Percentiles rank a stretch among this genome's conserved stretches.
Evolutionary conservation across 495 filamentous ascomycete genomes (phyloP).

Genomic region (Friedmanniomyces simplex): DNA sequence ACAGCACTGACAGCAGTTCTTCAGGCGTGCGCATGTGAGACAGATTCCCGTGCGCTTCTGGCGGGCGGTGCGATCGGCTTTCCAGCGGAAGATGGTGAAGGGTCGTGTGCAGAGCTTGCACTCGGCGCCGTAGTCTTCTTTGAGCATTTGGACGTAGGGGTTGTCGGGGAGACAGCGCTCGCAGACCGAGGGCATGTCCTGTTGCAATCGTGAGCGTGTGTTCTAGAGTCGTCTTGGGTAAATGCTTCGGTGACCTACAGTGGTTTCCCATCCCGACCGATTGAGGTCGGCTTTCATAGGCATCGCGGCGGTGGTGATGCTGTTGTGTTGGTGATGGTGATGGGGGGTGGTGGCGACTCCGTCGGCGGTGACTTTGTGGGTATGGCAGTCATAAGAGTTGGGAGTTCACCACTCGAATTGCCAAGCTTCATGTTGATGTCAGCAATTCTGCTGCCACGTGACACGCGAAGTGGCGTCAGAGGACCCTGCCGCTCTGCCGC

Average conservation of each 20-base stretch:
- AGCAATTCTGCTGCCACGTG: background rate
- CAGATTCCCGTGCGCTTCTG: constrained; percentile 85
- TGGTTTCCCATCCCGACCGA: constrained; percentile 89
- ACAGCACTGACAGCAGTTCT: constrained; percentile 98
- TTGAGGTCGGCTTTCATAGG: constrained; percentile 90
- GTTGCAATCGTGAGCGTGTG: too few relatives aligned
- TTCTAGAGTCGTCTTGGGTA: too few relatives aligned
- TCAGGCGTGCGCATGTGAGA: constrained; percentile 86
- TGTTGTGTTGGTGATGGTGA: background rate
- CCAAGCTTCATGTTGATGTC: background rate
- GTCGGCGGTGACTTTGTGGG: too few relatives aligned
- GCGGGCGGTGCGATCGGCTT: constrained; percentile 75
- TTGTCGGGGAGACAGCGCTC: constrained; percentile 87
- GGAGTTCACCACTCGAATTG: too few relatives aligned
- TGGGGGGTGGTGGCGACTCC: too few relatives aligned
- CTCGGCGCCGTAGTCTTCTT: constrained; percentile 77
- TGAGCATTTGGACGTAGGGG: constrained; percentile 97
- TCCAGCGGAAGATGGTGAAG: constrained; percentile 93
- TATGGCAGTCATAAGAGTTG: too few relatives aligned
- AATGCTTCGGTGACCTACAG: constrained; percentile 23
- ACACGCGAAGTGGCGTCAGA: background rate
- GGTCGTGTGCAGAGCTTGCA: constrained; percentile 87
- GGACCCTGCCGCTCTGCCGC: background rate
- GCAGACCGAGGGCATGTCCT: constrained; percentile 57
- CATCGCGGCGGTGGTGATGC: background rate